Base-by-base conservation (phyloP, 805 yeast species). In the Wickerhamomyces mucosus region DNA sequence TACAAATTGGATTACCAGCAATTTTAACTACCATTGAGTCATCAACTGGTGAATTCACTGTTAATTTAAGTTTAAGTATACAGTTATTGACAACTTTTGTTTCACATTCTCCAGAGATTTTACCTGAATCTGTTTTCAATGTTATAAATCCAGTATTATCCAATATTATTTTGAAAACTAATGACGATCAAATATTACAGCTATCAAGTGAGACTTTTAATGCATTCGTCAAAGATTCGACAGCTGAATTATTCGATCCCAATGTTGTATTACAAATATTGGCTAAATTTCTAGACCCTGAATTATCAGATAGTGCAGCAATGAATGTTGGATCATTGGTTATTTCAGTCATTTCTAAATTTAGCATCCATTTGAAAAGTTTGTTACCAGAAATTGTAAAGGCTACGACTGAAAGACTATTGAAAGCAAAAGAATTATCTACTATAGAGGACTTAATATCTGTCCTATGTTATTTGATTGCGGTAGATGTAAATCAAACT, bases 161-260 rank as follows among this genome's bases (percentile, higher is more conserved):
- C 12, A 32, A 30, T 13, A 33, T 61, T 7, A 32, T 67, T 26
- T 19, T 48, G 21, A 37, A 40, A 5, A 66, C 85, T 1, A 59
- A 53, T n/a, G 96, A 86, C 51, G 83, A 81, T 43, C 85, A 79
- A 46, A 67, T 84, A 7, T 52, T 86, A 20, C 95, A 86, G 55
- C 60, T 74, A 9, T 78, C 86, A 3, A 80, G 89, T 0, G 89
- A 81, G 38, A 75, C 78, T 5, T 74, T 81, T 44, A 75, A 75
- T 36, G 71, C 69, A 18, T 53, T 86, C 25, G 56, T 85, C 26
- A 64, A 61, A 29, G 55, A 63, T 1, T 49, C 60, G 4, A 19
- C 33, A 2, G 41, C 51, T 3, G 22, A 34, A 7, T 29, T 38
- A 21, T 44, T 46, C 23, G 37, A 48, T 15, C 14, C 43, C 15